phyloP scores from a whole-genome alignment of 2,329 filamentous ascomycete genomes.

The Sporothrix euskadiensis region DNA sequence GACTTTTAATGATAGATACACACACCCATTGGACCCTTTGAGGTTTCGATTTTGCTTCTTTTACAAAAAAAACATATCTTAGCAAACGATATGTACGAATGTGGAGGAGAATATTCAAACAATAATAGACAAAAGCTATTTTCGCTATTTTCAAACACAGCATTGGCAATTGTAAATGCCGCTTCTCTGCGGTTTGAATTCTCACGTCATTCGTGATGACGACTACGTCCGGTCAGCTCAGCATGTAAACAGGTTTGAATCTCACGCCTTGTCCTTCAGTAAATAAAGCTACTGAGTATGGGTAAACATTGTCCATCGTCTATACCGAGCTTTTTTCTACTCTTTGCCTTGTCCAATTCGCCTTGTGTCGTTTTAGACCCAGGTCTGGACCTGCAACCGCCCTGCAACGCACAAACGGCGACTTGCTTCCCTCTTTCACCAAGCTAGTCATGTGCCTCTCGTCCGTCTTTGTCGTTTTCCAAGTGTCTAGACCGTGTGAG shows the following conservation, averaged over 20 bases:
- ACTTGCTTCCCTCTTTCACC: not conserved
- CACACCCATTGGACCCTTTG: not conserved
- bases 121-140: constrained; percentile 6
- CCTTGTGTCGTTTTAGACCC: not conserved
- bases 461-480: not conserved
- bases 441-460: not conserved
- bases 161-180: not conserved
- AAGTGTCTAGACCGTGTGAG: not conserved
- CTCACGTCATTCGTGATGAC: not conserved
- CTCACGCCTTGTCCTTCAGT: not conserved
- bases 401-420: not conserved
- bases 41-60: not conserved
- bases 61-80: not conserved
- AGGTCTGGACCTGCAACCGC: not conserved
- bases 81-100: not conserved
- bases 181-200: not conserved
- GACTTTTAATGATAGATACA: constrained; percentile 16
- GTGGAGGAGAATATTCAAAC: not conserved
- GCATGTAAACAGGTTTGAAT: not conserved
- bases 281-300: not conserved
- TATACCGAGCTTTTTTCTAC: not conserved
- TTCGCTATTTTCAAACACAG: not conserved
- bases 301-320: not conserved
- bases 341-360: not conserved
- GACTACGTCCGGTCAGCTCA: not conserved